phyloP scores from a whole-genome alignment of 2,329 filamentous ascomycete genomes.

The Monosporascus sp. region DNA sequence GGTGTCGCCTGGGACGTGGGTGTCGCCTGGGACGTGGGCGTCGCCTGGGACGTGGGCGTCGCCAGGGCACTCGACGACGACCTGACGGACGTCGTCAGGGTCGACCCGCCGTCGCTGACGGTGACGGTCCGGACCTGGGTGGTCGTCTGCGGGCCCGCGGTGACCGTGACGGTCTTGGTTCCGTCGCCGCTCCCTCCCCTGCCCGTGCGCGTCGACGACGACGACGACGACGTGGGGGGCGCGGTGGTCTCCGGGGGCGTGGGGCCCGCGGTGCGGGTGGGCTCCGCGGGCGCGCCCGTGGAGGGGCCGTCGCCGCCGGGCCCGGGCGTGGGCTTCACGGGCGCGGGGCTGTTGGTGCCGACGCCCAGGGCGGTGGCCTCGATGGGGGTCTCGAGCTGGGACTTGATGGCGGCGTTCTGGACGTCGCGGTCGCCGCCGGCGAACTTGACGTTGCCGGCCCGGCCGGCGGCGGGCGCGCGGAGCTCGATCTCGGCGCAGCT shows the following conservation, averaged over 20 bases:
- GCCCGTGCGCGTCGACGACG: not conserved
- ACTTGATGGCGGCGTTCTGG: constrained; percentile 34
- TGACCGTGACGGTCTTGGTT: constrained; percentile 38
- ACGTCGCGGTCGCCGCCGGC: constrained; percentile 23
- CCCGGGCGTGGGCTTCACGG: constrained; percentile 11
- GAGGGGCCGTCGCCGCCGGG: not conserved
- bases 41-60: too few species aligned
- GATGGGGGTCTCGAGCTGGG: constrained; percentile 35
- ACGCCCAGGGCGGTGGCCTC: constrained; percentile 31
- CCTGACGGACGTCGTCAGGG: not conserved
- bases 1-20: too few species aligned
- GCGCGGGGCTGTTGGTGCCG: constrained; percentile 18
- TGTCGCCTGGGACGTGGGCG: too few species aligned
- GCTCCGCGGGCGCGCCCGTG: too few species aligned
- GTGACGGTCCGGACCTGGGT: constrained; percentile 34
- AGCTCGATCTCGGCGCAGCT: constrained; percentile 39
- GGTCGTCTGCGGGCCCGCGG: constrained; percentile 32
- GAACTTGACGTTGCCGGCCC: constrained; percentile 35
- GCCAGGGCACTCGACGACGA: not conserved
- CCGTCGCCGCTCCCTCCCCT: constrained; percentile 17
- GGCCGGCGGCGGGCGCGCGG: constrained; percentile 22
- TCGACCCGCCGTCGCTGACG: constrained; percentile 10
- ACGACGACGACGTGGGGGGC: too few species aligned
- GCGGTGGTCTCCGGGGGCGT: too few species aligned
- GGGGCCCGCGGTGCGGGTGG: too few species aligned